Base-by-base conservation (phyloP, 768 basidiomycete genomes). In the Hypholoma sublateritium region DNA sequence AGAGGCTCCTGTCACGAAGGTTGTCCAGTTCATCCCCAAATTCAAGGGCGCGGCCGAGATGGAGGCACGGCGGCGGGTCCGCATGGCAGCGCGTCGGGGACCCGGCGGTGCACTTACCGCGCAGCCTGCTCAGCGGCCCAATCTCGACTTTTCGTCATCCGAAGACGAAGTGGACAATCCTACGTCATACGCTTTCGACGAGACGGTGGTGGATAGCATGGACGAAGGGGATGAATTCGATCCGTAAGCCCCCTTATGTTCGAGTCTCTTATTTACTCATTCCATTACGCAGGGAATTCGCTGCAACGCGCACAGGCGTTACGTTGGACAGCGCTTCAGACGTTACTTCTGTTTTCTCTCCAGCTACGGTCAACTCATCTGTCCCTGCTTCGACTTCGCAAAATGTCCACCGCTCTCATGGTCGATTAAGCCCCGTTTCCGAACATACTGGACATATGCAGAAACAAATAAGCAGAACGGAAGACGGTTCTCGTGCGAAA, bases 21-120 rank as follows among this genome's bases (percentile, higher is more conserved):
- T 73, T 12, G 72, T 80, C 5, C 83, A 80, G 52, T 92, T 91
- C 62, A 76, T 89, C 22, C 91, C 91, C 16, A 87, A 82, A 50
- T 93, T 93, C 74, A 89, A 85, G 61, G 86, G 89, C 7, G 87
- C 88, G 0, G 91, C 84, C n/a, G 90, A 94, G 68, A 93, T 93
- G 91, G 92, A 92, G 60, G 83, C 80, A 4, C 77, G 91, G 14
- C 73, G 92, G 22, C 79, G 80, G 54, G 70, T 80, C 39, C 79
- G 91, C 12, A 82, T 93, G 76, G 82, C 81, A 39, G 86, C 87
- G 4, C 81, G 88, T 12, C 72, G 79, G 57, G 79, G 68, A n/a
- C 75, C 75, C 9, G 70, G 65, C 12, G 72, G 70, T 2, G 65
- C 74, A 3, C 56, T 47, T 49, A 64, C 70, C 2, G 57, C 67